phyloP scores from a whole-genome alignment of 768 basidiomycete species.

The Rhodotorula graminis region DNA sequence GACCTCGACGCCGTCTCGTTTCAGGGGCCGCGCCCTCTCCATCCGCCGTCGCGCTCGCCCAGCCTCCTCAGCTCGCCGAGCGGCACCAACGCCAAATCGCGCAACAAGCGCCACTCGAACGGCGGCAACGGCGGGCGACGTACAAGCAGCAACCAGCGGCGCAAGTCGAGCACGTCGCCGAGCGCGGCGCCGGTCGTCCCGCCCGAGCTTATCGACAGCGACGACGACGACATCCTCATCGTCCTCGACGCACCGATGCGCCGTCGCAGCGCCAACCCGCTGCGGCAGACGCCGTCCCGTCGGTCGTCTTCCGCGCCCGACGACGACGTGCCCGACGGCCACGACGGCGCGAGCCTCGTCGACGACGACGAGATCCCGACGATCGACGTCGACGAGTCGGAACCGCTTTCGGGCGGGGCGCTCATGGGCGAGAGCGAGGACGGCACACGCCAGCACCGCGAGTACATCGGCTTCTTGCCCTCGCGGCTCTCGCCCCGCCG shows the following conservation, averaged over 20 bases:
- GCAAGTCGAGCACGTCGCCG: constrained; percentile 7
- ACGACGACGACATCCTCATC: constrained; percentile 22
- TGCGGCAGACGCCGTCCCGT: constrained; percentile 1
- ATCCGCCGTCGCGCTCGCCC: not conserved
- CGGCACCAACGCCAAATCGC: not conserved
- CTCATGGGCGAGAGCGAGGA: constrained; percentile 1
- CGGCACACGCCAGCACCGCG: not conserved
- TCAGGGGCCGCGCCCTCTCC: constrained; percentile 5
- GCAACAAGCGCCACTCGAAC: constrained; percentile 6
- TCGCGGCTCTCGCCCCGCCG: constrained; percentile 7
- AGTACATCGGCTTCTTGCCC: constrained; percentile 29
- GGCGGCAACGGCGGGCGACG: not conserved
- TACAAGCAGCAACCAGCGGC: constrained; percentile 3
- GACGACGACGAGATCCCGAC: constrained; percentile 28
- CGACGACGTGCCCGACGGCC: not conserved
- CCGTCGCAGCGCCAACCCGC: not conserved
- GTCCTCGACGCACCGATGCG: constrained; percentile 6
- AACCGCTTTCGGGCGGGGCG: not conserved
- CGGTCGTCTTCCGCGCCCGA: constrained; percentile 13
- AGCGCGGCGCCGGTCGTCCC: not conserved
- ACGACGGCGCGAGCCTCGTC: not conserved
- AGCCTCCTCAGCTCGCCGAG: not conserved
- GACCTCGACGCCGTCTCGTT: constrained; percentile 37
- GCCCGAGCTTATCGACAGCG: not conserved
- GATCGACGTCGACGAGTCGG: constrained; percentile 19